These are phyloP conservation scores for Malbranchea zuffiana DNA, from an alignment of 2,329 filamentous ascomycete genomes.

Conservation along the genomic window DNA sequence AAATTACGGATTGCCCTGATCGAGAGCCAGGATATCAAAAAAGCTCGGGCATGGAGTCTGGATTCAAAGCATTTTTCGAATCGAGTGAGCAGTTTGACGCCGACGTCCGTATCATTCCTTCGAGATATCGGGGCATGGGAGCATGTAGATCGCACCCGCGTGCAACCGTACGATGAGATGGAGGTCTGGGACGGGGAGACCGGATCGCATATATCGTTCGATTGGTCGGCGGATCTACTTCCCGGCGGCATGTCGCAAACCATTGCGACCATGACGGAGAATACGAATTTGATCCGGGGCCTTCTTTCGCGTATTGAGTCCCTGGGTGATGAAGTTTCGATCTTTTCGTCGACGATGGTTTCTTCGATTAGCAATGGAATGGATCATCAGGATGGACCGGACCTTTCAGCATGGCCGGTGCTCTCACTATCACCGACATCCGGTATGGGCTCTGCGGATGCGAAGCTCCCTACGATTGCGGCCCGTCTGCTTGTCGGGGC, in stretches of 20 bases:
- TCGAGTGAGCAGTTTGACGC: slow-evolving; percentile 88
- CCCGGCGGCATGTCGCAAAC: slow-evolving; percentile 41
- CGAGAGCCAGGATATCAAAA: slow-evolving; percentile 74
- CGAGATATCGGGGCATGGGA: slow-evolving; percentile 75
- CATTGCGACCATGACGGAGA: slow-evolving; percentile 96
- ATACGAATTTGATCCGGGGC: slow-evolving; percentile 72
- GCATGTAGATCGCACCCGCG: slow-evolving; percentile 58
- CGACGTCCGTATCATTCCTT: slow-evolving; percentile 72
- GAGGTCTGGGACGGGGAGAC: slow-evolving; percentile 95
- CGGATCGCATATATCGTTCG: slow-evolving; percentile 78
- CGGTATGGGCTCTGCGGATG: slow-evolving; percentile 13
- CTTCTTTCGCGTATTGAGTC: slow-evolving; percentile 62
- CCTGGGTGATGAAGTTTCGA: slow-evolving; percentile 51
- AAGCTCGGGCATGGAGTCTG: slow-evolving; percentile 55
- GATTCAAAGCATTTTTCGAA: slow-evolving; percentile 69
- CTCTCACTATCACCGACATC: slow-evolving; percentile 56
- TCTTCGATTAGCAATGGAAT: slow-evolving; percentile 67
- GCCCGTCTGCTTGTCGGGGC: slow-evolving; percentile 83
- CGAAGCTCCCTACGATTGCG: slow-evolving; percentile 49
- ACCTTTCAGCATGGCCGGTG: slow-evolving; percentile 80
- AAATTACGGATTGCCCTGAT: slow-evolving; percentile 76
- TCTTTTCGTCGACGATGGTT: slow-evolving; percentile 69
- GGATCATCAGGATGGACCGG: slow-evolving; percentile 53
- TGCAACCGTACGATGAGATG: slow-evolving; percentile 91
- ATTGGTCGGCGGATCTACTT: slow-evolving; percentile 45